phyloP scores from a whole-genome alignment of 352 stramenopile species.

The Phytophthora chlamydospora region DNA sequence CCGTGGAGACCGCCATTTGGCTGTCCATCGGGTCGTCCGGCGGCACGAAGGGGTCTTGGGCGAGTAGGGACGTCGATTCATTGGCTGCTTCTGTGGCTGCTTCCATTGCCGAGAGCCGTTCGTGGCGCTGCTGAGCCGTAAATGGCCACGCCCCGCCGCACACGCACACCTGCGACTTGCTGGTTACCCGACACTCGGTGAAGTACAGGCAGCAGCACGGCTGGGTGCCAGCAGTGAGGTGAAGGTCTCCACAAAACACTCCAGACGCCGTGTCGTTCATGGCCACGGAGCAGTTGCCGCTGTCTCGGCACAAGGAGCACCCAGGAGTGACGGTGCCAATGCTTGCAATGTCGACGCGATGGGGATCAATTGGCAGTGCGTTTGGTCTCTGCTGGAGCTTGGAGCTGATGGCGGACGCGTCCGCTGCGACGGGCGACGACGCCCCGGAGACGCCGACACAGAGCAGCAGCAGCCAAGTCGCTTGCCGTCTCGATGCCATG shows the following conservation, averaged over 20 bases:
- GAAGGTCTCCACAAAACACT: constrained; percentile 75
- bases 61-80: constrained; percentile 10
- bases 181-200: constrained; percentile 70
- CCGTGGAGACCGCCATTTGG: constrained; percentile 41
- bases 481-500: constrained; percentile 11
- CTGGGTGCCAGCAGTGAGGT: constrained; percentile 31
- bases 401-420: background rate
- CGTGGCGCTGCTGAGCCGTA: constrained; percentile 16
- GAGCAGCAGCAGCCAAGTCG: constrained; percentile 14
- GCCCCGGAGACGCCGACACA: constrained; percentile 1
- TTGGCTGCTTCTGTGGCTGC: constrained; percentile 12
- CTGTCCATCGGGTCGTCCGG: constrained; percentile 9
- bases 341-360: constrained; percentile 1
- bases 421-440: background rate
- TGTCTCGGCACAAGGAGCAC: constrained; percentile 62
- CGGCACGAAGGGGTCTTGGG: constrained; percentile 6
- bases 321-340: constrained; percentile 36
- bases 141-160: constrained; percentile 47
- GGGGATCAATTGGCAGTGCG: background rate
- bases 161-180: constrained; percentile 52
- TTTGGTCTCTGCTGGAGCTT: constrained; percentile 8
- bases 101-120: constrained; percentile 27
- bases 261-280: constrained; percentile 54
- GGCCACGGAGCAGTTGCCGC: constrained; percentile 70
- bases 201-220: constrained; percentile 76